A percentile compares a stretch with the other conserved stretches of the same genome.
phyloP scores from a whole-genome alignment of 2,329 filamentous ascomycete species.

The Aspergillus melleus region DNA sequence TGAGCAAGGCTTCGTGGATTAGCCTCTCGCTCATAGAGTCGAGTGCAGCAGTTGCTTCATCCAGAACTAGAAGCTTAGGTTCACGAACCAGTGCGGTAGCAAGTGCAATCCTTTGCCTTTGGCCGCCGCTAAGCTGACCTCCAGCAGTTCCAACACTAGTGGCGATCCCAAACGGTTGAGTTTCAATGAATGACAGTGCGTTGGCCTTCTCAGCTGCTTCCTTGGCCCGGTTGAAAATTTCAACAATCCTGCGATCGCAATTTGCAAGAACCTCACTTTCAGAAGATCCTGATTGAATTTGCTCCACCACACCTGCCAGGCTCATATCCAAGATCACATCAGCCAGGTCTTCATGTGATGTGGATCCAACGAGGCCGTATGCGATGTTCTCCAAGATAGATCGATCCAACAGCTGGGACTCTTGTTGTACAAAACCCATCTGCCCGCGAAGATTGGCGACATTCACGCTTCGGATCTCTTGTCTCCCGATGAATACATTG shows the following conservation, averaged over 20 bases:
- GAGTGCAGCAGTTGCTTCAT: background rate
- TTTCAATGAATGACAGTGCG: background rate
- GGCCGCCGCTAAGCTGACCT: conserved; percentile 77
- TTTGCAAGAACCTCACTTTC: too few relatives aligned
- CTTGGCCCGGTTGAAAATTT: background rate
- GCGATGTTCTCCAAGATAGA: conserved; percentile 80
- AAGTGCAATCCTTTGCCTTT: conserved; percentile 87
- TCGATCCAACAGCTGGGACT: conserved; percentile 77
- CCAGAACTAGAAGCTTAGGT: conserved; percentile 72
- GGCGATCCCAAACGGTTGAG: background rate
- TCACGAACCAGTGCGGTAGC: conserved; percentile 76
- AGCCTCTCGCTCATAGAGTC: background rate
- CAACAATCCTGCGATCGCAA: background rate
- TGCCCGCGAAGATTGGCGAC: conserved; percentile 12
- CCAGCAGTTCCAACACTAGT: conserved; percentile 78
- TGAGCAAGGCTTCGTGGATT: background rate
- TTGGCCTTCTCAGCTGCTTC: background rate
- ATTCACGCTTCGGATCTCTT: conserved; percentile 34
- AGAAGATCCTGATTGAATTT: too few relatives aligned
- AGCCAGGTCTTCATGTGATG: conserved; percentile 35
- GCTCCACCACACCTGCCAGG: conserved; percentile 61
- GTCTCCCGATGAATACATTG: conserved; percentile 36
- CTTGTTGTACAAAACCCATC: conserved; percentile 48
- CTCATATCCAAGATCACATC: conserved; percentile 65
- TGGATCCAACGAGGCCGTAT: conserved; percentile 45